Evolutionary conservation across 768 basidiomycete species (phyloP).

Genomic region (Lentinula sp.): DNA sequence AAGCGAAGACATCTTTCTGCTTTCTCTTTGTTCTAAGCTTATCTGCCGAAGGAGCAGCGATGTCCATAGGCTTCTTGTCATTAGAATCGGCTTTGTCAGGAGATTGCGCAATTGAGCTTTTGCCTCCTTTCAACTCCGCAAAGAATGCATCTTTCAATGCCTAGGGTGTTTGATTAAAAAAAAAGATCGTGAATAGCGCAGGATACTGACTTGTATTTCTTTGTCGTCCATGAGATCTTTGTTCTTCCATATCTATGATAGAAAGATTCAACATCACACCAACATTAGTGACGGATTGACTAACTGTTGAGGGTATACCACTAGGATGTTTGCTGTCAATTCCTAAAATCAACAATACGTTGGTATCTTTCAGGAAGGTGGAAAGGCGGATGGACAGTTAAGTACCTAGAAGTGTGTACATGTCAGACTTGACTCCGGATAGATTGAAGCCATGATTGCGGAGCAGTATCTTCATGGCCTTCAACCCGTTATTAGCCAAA

Average conservation of each 20-base stretch:
- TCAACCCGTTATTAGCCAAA: slow-evolving; percentile 1
- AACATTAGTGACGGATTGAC: slow-evolving; percentile 11
- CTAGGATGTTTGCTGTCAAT: slow-evolving; percentile 75
- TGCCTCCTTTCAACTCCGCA: slow-evolving; percentile 26
- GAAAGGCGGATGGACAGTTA: neutral
- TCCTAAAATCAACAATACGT: slow-evolving; percentile 27
- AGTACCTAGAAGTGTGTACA: slow-evolving; percentile 60
- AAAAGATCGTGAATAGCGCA: neutral
- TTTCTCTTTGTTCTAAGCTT: slow-evolving; percentile 46
- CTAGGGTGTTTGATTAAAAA: slow-evolving; percentile 23
- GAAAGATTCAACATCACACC: neutral
- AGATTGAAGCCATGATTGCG: slow-evolving; percentile 60
- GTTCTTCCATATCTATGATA: slow-evolving; percentile 61
- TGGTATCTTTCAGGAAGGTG: neutral
- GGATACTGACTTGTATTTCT: slow-evolving; percentile 51
- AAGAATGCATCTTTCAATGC: slow-evolving; percentile 59
- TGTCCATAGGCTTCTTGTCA: neutral
- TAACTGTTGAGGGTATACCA: slow-evolving; percentile 64
- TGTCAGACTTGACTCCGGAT: slow-evolving; percentile 64
- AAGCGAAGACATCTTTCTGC: slow-evolving; percentile 52
- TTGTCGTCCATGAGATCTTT: slow-evolving; percentile 48
- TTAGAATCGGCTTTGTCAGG: slow-evolving; percentile 14
- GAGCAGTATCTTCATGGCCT: slow-evolving; percentile 69
- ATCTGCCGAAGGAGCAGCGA: slow-evolving; percentile 17
- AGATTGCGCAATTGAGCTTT: slow-evolving; percentile 1